Percentiles rank a stretch among this genome's conserved stretches.
Evolutionary conservation across 306 rosid genomes (phyloP).

Genomic region (Ceratonia siliqua): DNA sequence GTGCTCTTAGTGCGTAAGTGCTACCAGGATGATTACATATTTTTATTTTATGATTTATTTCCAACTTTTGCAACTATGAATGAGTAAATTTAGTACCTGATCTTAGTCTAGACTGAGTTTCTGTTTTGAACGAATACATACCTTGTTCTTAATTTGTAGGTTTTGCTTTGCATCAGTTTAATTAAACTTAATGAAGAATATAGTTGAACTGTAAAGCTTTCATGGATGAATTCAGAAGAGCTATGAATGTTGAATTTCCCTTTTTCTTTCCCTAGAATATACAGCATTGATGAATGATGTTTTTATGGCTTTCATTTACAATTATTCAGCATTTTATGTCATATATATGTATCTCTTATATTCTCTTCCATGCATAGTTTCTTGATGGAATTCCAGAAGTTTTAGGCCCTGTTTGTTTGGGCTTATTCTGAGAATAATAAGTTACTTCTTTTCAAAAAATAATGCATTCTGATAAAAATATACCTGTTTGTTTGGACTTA

Average conservation of each 20-base stretch:
- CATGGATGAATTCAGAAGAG: not conserved
- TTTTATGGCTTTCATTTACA: not conserved
- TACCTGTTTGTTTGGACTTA: no score
- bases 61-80: slow-evolving; percentile 15
- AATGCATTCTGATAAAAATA: no score
- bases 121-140: not conserved
- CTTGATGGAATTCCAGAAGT: not conserved
- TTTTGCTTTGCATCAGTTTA: not conserved
- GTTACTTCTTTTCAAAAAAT: no score
- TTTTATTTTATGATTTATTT: not conserved
- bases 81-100: slow-evolving; percentile 6
- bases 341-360: not conserved
- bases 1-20: slow-evolving; percentile 88
- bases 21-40: not conserved
- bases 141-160: not conserved
- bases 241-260: not conserved
- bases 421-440: no score
- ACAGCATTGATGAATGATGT: not conserved
- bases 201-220: not conserved
- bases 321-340: not conserved
- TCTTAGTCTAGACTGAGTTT: not conserved
- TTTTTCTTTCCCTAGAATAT: not conserved
- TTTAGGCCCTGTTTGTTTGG: no score
- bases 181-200: not conserved
- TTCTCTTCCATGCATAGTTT: not conserved